These are phyloP conservation scores for Albatrellus ellisii DNA, from an alignment of 768 basidiomycete genomes.

Conservation along the genomic window DNA sequence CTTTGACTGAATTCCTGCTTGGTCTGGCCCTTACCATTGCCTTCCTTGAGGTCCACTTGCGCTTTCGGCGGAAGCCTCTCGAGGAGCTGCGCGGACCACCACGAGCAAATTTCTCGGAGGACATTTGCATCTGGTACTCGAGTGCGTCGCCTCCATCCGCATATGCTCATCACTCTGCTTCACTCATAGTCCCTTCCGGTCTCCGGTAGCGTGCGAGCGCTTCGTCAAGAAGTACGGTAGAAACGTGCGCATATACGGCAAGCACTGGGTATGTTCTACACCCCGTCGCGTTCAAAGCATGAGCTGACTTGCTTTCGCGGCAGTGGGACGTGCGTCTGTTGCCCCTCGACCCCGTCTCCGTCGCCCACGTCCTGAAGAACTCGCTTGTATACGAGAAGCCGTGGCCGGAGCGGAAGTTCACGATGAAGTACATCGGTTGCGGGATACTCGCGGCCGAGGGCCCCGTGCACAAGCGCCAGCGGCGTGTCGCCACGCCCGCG, in stretches of 20 bases:
- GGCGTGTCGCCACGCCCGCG: conserved; percentile 59
- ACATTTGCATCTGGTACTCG: too few species aligned
- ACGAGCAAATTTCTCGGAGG: too few species aligned
- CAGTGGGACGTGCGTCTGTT: conserved; percentile 71
- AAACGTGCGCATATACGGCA: conserved; percentile 51
- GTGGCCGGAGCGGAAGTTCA: conserved; percentile 60
- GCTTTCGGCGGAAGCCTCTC: too few species aligned
- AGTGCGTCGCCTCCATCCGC: too few species aligned
- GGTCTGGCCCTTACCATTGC: too few species aligned
- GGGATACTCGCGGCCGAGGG: conserved; percentile 76
- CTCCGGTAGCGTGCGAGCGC: conserved; percentile 75
- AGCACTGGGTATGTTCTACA: too few species aligned
- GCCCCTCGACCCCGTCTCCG: conserved; percentile 63
- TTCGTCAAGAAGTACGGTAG: conserved; percentile 50
- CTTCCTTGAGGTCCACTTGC: too few species aligned
- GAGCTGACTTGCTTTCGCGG: too few species aligned
- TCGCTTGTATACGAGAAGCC: conserved; percentile 84
- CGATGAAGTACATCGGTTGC: conserved; percentile 65
- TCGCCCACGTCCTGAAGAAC: conserved; percentile 65
- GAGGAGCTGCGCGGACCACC: too few species aligned
- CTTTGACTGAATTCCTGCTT: too few species aligned
- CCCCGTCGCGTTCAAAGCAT: conserved; percentile 32
- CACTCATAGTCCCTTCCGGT: conserved; percentile 83
- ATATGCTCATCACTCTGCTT: too few species aligned
- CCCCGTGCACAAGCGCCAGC: conserved; percentile 61